Evolutionary conservation across 139 green algal species (phyloP).

Genomic region (Diplosphaera chodatii): DNA sequence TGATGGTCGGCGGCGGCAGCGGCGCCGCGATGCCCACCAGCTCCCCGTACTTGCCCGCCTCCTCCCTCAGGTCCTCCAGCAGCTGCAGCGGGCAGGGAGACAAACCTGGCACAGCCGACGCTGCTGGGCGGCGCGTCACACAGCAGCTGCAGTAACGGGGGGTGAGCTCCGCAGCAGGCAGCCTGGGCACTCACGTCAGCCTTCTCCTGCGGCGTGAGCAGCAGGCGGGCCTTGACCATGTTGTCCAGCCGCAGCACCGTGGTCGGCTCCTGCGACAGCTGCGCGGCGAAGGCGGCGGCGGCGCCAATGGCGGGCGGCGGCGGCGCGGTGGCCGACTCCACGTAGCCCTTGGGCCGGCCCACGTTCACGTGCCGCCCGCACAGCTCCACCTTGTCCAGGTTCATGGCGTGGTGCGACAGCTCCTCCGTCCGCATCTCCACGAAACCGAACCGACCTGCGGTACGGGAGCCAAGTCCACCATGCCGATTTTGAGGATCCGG

Average conservation of each 20-base stretch:
- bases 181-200: conserved; percentile 8
- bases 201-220: conserved; percentile 29
- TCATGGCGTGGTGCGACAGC: conserved; percentile 66
- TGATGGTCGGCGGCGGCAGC: conserved; percentile 31
- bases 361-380: conserved; percentile 76
- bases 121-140: not conserved
- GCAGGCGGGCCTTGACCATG: conserved; percentile 41
- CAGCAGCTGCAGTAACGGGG: conserved; percentile 4
- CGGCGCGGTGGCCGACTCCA: conserved; percentile 39
- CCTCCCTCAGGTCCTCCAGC: conserved; percentile 61
- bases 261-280: conserved; percentile 26
- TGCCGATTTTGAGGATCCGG: no score
- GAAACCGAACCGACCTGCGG: conserved; percentile 77
- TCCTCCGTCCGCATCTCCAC: conserved; percentile 79
- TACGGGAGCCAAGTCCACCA: no score
- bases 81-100: conserved; percentile 49
- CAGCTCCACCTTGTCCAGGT: conserved; percentile 87
- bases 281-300: conserved; percentile 46
- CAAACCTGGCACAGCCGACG: no score
- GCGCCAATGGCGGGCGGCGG: conserved; percentile 14
- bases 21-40: conserved; percentile 55
- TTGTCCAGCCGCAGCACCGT: conserved; percentile 62
- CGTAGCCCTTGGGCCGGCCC: conserved; percentile 83
- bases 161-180: not conserved
- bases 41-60: conserved; percentile 52